Evolutionary conservation across 2,329 filamentous ascomycete species (phyloP).

Genomic region (Aspergillus novofumigatus): DNA sequence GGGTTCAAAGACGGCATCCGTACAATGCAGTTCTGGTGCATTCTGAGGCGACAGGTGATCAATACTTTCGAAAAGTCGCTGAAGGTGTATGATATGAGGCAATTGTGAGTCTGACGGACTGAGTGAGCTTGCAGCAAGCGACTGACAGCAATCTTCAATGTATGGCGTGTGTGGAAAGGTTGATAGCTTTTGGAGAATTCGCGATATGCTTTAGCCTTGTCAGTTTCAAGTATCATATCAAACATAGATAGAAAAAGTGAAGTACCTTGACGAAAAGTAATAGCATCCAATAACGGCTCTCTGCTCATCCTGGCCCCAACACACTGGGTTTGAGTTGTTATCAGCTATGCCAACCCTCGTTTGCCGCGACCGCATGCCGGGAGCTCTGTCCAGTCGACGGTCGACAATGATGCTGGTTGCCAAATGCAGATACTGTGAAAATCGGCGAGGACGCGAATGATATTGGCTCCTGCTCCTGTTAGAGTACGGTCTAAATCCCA

Average conservation of each 20-base stretch:
- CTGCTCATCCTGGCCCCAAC: slow-evolving; percentile 39
- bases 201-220: too few relatives aligned
- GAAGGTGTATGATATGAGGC: slow-evolving; percentile 34
- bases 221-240: too few relatives aligned
- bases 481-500: not conserved
- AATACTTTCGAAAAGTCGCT: slow-evolving; percentile 37
- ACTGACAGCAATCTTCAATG: slow-evolving; percentile 36
- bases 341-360: slow-evolving; percentile 24
- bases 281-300: slow-evolving; percentile 44
- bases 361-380: slow-evolving; percentile 25
- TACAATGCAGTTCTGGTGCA: too few relatives aligned
- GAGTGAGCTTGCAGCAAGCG: slow-evolving; percentile 30
- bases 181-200: slow-evolving; percentile 29
- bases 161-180: slow-evolving; percentile 31
- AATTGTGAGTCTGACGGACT: slow-evolving; percentile 32
- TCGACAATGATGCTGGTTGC: slow-evolving; percentile 35
- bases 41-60: slow-evolving; percentile 14
- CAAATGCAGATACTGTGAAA: slow-evolving; percentile 33
- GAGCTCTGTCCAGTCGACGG: slow-evolving; percentile 25
- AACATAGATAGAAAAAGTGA: not conserved
- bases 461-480: slow-evolving; percentile 28
- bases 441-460: slow-evolving; percentile 28
- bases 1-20: too few relatives aligned
- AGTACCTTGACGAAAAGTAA: slow-evolving; percentile 41
- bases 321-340: slow-evolving; percentile 12